These are phyloP conservation scores for Arthroderma uncinatum DNA, from an alignment of 2,329 filamentous ascomycete species.

Conservation along the genomic window DNA sequence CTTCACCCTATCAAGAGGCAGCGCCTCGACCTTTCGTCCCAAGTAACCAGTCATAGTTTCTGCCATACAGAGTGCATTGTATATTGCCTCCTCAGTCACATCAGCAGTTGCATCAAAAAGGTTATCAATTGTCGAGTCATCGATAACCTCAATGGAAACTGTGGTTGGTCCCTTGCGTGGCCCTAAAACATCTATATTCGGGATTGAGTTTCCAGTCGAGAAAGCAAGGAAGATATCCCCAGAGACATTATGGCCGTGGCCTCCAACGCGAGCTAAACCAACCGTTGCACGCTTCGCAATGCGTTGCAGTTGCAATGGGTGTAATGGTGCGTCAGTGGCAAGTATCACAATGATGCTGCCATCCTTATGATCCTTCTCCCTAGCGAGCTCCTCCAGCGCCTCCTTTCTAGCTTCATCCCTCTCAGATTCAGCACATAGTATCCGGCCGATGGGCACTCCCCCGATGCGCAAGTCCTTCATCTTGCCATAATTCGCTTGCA, in stretches of 20 bases:
- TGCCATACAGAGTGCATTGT: slow-evolving; percentile 53
- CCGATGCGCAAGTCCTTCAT: slow-evolving; percentile 47
- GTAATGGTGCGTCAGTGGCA: slow-evolving; percentile 51
- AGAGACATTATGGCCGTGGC: slow-evolving; percentile 50
- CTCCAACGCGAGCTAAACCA: slow-evolving; percentile 50
- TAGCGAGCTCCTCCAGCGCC: neutral
- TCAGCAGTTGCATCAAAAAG: slow-evolving; percentile 53
- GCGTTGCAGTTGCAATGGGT: slow-evolving; percentile 46
- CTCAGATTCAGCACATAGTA: slow-evolving; percentile 19
- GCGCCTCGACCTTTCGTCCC: slow-evolving; percentile 40
- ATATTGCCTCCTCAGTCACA: slow-evolving; percentile 54
- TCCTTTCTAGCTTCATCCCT: neutral
- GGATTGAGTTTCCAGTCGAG: slow-evolving; percentile 48
- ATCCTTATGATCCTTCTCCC: slow-evolving; percentile 25
- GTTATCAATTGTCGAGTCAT: slow-evolving; percentile 50
- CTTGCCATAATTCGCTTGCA: slow-evolving; percentile 56
- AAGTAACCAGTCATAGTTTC: slow-evolving; percentile 47
- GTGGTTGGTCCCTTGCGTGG: slow-evolving; percentile 32
- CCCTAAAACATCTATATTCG: slow-evolving; percentile 19
- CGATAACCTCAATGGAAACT: slow-evolving; percentile 36
- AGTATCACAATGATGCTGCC: slow-evolving; percentile 52
- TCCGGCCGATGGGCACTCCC: slow-evolving; percentile 50
- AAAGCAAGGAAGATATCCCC: slow-evolving; percentile 59
- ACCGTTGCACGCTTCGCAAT: slow-evolving; percentile 52
- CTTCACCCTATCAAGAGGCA: slow-evolving; percentile 40